Evolutionary conservation across 306 rosid genomes (phyloP).

Genomic region (Cicer bijugum): DNA sequence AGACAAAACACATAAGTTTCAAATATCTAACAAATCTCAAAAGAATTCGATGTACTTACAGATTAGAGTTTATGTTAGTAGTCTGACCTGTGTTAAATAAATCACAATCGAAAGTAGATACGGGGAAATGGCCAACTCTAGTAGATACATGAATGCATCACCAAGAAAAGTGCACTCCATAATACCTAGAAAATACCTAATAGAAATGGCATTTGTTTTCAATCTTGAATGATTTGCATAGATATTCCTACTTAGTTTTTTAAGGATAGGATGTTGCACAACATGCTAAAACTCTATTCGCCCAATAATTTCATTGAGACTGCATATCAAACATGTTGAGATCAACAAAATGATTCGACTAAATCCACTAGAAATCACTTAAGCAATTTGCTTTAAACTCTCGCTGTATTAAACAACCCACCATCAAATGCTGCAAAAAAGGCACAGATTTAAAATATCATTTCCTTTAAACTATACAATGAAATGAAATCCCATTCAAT

Average conservation of each 20-base stretch:
- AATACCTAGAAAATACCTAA: neutral
- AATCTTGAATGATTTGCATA: neutral
- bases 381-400: neutral
- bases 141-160: neutral
- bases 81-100: too few species aligned
- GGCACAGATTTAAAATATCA: neutral
- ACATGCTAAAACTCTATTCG: neutral
- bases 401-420: neutral
- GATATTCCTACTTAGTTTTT: neutral
- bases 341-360: neutral
- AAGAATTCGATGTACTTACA: neutral
- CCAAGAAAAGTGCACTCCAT: neutral
- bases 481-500: too few species aligned
- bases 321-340: neutral
- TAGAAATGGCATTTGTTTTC: neutral
- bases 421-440: neutral
- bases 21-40: neutral
- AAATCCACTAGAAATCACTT: neutral
- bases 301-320: neutral
- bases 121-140: too few species aligned
- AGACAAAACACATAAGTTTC: neutral
- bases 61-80: too few species aligned
- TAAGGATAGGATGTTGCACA: neutral
- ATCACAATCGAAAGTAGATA: too few species aligned
- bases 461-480: neutral